A percentile compares a stretch with the other conserved stretches of the same genome.
These are phyloP conservation scores for Aspergillus bridgeri DNA, from an alignment of 495 filamentous ascomycete genomes.

Conservation along the genomic window DNA sequence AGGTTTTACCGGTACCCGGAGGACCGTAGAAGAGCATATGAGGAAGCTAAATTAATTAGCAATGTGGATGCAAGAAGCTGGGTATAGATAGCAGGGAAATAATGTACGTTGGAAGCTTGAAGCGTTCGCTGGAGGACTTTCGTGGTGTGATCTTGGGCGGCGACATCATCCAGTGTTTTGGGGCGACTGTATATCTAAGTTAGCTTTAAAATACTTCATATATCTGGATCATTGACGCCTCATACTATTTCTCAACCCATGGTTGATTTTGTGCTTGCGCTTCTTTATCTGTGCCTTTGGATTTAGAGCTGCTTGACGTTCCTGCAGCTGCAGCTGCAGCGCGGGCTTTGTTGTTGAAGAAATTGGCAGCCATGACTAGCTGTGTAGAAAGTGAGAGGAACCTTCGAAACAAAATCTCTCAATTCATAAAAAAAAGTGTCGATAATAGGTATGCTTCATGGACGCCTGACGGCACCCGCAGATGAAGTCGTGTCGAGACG, in stretches of 20 bases:
- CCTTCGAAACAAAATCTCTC: not conserved
- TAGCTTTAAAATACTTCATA: constrained; percentile 2
- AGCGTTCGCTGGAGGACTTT: constrained; percentile 87
- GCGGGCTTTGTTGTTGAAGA: constrained; percentile 93
- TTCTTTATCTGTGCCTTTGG: constrained; percentile 58
- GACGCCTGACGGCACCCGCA: constrained; percentile 10
- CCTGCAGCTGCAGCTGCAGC: constrained; percentile 68
- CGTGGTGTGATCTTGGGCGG: constrained; percentile 96
- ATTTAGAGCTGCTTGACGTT: constrained; percentile 39
- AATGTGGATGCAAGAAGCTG: not conserved
- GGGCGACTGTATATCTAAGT: constrained; percentile 62
- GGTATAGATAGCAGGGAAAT: not conserved
- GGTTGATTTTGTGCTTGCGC: constrained; percentile 70
- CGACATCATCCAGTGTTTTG: constrained; percentile 89
- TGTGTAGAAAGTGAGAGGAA: constrained; percentile 1
- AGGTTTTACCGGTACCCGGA: constrained; percentile 97
- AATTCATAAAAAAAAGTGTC: not conserved
- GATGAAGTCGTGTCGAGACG: constrained; percentile 26
- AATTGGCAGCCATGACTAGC: constrained; percentile 56
- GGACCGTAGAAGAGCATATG: constrained; percentile 99
- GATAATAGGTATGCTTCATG: constrained; percentile 1
- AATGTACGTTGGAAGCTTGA: constrained; percentile 81
- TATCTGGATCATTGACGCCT: not conserved
- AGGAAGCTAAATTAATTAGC: constrained; percentile 59
- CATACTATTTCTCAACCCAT: constrained; percentile 99